Evolutionary conservation across 2,329 filamentous ascomycete genomes (phyloP), one percentile per base, ranked within the genome.

Genomic region (Monascus ruber): DNA sequence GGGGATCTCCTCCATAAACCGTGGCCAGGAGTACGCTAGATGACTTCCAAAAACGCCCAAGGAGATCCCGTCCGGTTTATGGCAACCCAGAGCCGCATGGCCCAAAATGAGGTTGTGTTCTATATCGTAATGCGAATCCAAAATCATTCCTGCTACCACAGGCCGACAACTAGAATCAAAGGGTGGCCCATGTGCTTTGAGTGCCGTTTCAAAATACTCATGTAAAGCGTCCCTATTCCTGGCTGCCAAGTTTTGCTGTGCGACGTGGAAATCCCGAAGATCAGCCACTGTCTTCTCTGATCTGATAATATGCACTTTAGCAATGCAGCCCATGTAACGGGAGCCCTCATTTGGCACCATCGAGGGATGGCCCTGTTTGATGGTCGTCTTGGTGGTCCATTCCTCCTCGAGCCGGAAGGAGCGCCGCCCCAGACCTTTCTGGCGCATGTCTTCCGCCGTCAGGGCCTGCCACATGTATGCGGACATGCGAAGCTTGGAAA

Each of bases 401-500:
- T 51, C 48, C 37, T 51, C 48, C 10, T 51, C 48, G n/a, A 51
- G 34, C 5, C 48, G 45, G 27, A 51, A 51, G 9, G 48, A 51
- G n/a, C 48, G 47, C 33, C 48, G 39, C n/a, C 48, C 48, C 25
- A 49, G 32, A 10, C 44, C 43, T 26, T 51, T 51, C 29, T 41
- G 38, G 2, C 47, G 45, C 34, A 51, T 44, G 24, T 51, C 47
- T 36, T 51, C 48, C 9, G 48, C 48, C 6, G 47, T 51, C 27
- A 46, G 31, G 26, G 48, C 48, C 29, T 51, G 48, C 48, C 48
- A 51, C 47, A 51, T 51, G 33, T 51, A 51, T 8, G 48, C 48
- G 1, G 48, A 42, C 41, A 48, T 47, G 28, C 48, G 43, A 26
- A 51, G 37, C 26, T 51, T 51, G 26, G 47, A 34, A 27, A 51